Base-by-base conservation (phyloP, 2,329 filamentous ascomycete species). In the Pestalotiopsis sp. region DNA sequence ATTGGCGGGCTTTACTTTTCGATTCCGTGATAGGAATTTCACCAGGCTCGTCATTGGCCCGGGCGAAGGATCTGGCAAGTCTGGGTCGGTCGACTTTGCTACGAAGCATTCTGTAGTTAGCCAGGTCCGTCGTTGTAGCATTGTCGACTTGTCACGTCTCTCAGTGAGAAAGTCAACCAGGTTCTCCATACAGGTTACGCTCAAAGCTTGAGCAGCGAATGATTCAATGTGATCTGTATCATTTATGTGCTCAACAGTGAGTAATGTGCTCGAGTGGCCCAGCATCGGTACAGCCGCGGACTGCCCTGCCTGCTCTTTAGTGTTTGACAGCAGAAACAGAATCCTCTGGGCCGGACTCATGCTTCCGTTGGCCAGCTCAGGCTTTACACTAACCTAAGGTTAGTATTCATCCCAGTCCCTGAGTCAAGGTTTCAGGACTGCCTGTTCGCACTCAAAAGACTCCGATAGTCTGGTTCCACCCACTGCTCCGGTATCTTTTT, bases 1-100 rank as follows among this genome's bases (percentile, higher is more conserved):
- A 63, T 48, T 63, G 60, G 60, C 39, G 17, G 60, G 11, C 35
- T 20, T 22, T 20, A n/a, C 11, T 63, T 63, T 48, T 13, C 26
- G 44, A 44, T 63, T 38, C 60, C 60, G 20, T 48, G 60, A 63
- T 63, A 48, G 60, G 60, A 48, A 63, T 20, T 35, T 20, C 24
- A 20, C 35, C 13, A 20, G 17, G 24, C 60, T 24, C 60, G 60
- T 39, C 17, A 63, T 63, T 63, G 60, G 60, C 35, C 39, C 38
- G 30, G 26, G 38, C 22, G n/a, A 35, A 35, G 30, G 30, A 35
- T 35, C 30, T 35, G 30, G 30, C 30, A 35, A 35, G 26, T 24
- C 26, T n/a, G 13, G 58, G 22, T 61, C 58, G 13, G 35, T 39
- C 30, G 11, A 39, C 14, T 61, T 14, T 61, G 6, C 26, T 61